These are phyloP conservation scores for Myrmaecium sp. DNA, from an alignment of 2,329 filamentous ascomycete species.

Conservation along the genomic window DNA sequence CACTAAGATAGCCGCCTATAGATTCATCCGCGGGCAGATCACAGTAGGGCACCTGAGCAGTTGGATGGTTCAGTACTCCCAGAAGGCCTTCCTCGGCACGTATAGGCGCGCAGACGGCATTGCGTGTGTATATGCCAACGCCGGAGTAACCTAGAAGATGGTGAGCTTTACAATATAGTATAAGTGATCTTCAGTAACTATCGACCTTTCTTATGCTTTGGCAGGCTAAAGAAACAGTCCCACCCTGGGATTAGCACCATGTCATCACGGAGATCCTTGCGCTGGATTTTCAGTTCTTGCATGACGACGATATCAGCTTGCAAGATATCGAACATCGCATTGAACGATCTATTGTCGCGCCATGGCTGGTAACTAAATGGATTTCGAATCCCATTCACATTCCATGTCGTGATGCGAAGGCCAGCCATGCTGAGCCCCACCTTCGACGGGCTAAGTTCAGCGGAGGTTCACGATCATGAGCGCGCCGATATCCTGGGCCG, in stretches of 20 bases:
- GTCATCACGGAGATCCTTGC: slow-evolving; percentile 80
- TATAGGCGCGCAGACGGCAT: slow-evolving; percentile 67
- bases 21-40: slow-evolving; percentile 56
- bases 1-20: slow-evolving; percentile 76
- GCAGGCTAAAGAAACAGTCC: slow-evolving; percentile 92
- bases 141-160: slow-evolving; percentile 70
- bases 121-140: slow-evolving; percentile 89
- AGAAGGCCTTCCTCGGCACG: slow-evolving; percentile 88
- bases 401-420: slow-evolving; percentile 54
- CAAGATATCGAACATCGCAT: slow-evolving; percentile 80
- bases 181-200: slow-evolving; percentile 5
- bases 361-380: slow-evolving; percentile 37
- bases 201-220: slow-evolving; percentile 78
- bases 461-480: too few relatives aligned
- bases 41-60: slow-evolving; percentile 51
- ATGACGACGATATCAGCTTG: slow-evolving; percentile 87
- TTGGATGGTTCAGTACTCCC: slow-evolving; percentile 59
- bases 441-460: too few relatives aligned
- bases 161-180: too few relatives aligned
- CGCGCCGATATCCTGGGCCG: too few relatives aligned
- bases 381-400: slow-evolving; percentile 37
- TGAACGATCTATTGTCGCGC: slow-evolving; percentile 28
- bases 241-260: slow-evolving; percentile 91
- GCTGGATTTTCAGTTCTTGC: slow-evolving; percentile 92
- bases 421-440: too few relatives aligned